phyloP scores from a whole-genome alignment of 2,329 filamentous ascomycete genomes.

The Fusarium falciforme region DNA sequence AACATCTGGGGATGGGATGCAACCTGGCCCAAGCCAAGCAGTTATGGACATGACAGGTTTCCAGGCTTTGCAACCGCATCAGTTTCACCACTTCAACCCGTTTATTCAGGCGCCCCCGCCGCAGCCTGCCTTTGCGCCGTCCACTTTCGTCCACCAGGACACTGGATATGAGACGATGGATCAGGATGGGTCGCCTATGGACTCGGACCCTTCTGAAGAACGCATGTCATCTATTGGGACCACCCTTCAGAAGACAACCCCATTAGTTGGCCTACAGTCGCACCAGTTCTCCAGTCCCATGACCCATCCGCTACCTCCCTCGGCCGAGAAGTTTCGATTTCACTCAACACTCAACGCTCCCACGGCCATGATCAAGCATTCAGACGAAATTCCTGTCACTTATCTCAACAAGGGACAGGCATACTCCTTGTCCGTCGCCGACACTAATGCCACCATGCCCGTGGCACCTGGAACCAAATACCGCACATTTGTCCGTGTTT shows the following conservation, averaged over 20 bases:
- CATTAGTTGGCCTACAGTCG: constrained; percentile 68
- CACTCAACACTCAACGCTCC: constrained; percentile 91
- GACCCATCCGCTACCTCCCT: constrained; percentile 60
- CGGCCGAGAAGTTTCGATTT: constrained; percentile 84
- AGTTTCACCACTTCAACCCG: constrained; percentile 75
- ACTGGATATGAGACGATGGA: constrained; percentile 84
- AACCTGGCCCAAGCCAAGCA: constrained; percentile 60
- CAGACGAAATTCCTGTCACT: constrained; percentile 94
- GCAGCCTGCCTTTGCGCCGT: constrained; percentile 76
- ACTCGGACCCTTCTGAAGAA: constrained; percentile 62
- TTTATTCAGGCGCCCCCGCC: constrained; percentile 73
- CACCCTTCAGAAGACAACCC: constrained; percentile 70
- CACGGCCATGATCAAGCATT: constrained; percentile 93
- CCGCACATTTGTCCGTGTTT: constrained; percentile 92
- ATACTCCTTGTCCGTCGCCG: constrained; percentile 86
- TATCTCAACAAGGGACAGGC: constrained; percentile 98
- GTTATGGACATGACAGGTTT: constrained; percentile 77
- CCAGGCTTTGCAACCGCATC: constrained; percentile 69
- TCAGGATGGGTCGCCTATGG: constrained; percentile 77
- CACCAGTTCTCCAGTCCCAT: constrained; percentile 60
- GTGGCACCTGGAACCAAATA: constrained; percentile 75
- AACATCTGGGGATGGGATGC: constrained; percentile 72
- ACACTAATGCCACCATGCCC: constrained; percentile 74
- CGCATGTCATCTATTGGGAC: constrained; percentile 68
- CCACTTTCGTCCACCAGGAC: constrained; percentile 83